Percentiles rank a stretch among this genome's conserved stretches.
These are phyloP conservation scores for Ophiostoma perfectum DNA, from an alignment of 2,329 filamentous ascomycete genomes.

Conservation along the genomic window DNA sequence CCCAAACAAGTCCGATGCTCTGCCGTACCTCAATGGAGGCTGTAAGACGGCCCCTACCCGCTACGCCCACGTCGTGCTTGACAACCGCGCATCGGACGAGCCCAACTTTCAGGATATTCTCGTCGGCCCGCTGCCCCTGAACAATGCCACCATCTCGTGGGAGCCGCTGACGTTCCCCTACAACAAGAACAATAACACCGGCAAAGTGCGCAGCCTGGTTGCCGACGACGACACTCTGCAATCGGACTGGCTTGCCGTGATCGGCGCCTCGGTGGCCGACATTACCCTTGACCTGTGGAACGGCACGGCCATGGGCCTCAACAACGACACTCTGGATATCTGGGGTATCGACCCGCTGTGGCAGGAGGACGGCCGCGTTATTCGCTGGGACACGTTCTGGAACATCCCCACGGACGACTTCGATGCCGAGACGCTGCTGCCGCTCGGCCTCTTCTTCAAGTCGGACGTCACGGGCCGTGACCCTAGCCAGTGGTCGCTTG, in stretches of 20 bases:
- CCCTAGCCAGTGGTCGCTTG: conserved; percentile 45
- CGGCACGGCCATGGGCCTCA: conserved; percentile 35
- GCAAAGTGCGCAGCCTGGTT: conserved; percentile 39
- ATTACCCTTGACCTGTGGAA: conserved; percentile 44
- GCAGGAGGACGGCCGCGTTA: conserved; percentile 39
- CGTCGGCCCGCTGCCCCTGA: conserved; percentile 46
- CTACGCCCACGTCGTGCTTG: conserved; percentile 43
- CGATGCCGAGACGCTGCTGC: conserved; percentile 41
- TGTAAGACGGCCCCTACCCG: conserved; percentile 33
- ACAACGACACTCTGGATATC: conserved; percentile 40
- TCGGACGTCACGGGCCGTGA: conserved; percentile 48
- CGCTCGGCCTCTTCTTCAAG: conserved; percentile 42
- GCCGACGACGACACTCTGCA: conserved; percentile 33
- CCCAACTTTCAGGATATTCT: conserved; percentile 42
- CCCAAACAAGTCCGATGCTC: conserved; percentile 47
- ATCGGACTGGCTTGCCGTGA: conserved; percentile 34
- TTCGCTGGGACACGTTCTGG: conserved; percentile 46
- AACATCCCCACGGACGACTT: conserved; percentile 36
- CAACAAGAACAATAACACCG: conserved; percentile 38
- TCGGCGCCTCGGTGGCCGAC: conserved; percentile 35
- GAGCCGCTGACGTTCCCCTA: conserved; percentile 40
- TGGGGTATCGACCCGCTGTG: conserved; percentile 41
- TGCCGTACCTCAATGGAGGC: conserved; percentile 41
- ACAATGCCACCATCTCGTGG: conserved; percentile 36
- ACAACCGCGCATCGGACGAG: conserved; percentile 36